These are phyloP conservation scores for Kodamaea arcana DNA, from an alignment of 1,139 yeast species.

Conservation along the genomic window DNA sequence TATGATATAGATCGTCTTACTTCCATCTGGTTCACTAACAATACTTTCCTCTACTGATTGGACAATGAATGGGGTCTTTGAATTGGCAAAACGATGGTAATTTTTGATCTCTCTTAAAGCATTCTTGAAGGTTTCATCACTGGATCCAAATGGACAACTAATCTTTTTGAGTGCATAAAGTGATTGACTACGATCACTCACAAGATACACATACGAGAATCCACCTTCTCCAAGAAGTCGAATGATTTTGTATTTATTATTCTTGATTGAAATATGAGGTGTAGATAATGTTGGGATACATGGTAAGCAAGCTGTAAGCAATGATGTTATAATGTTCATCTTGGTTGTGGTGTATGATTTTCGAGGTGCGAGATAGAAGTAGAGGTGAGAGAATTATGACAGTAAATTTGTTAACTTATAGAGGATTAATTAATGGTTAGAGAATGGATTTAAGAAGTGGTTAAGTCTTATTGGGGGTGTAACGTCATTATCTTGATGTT, in stretches of 20 bases:
- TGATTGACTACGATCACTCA: slow-evolving; percentile 42
- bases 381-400: no score
- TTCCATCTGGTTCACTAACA: slow-evolving; percentile 71
- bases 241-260: slow-evolving; percentile 50
- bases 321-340: slow-evolving; percentile 13
- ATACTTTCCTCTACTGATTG: slow-evolving; percentile 67
- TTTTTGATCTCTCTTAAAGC: slow-evolving; percentile 77
- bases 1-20: slow-evolving; percentile 71
- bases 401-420: no score
- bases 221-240: slow-evolving; percentile 86
- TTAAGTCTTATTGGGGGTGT: no score
- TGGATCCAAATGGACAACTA: slow-evolving; percentile 82
- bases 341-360: no score
- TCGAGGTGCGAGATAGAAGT: no score
- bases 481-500: no score
- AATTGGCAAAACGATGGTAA: slow-evolving; percentile 60
- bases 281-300: slow-evolving; percentile 39
- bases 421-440: no score
- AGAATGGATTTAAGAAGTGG: no score
- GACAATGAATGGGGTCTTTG: slow-evolving; percentile 60
- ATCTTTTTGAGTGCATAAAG: slow-evolving; percentile 78
- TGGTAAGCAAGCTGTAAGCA: slow-evolving; percentile 34
- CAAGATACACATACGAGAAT: slow-evolving; percentile 83
- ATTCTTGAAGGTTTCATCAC: slow-evolving; percentile 50
- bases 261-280: slow-evolving; percentile 51